A percentile compares a stretch with the other conserved stretches of the same genome.
Evolutionary conservation across 2,329 filamentous ascomycete species (phyloP).

Genomic region (Alternaria incomplexa): DNA sequence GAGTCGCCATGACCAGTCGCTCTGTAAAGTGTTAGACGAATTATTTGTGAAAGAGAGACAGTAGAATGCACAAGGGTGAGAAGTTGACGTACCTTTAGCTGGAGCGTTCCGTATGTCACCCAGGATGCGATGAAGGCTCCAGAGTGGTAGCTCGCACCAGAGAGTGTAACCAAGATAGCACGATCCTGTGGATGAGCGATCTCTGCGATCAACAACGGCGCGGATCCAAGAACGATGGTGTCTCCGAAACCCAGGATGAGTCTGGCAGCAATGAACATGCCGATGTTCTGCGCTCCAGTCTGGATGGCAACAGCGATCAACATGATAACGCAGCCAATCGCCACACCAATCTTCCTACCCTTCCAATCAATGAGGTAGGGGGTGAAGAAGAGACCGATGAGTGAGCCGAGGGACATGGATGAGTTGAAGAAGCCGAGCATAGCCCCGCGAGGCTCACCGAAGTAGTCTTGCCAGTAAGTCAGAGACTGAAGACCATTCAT

Average conservation of each 20-base stretch:
- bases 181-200: conserved; percentile 49
- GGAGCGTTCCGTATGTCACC: conserved; percentile 19
- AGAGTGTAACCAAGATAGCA: conserved; percentile 37
- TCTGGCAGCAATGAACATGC: conserved; percentile 37
- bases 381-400: conserved; percentile 24
- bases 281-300: conserved; percentile 31
- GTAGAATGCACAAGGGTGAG: neutral
- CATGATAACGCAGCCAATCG: conserved; percentile 37
- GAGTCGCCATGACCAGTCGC: conserved; percentile 57
- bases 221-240: conserved; percentile 31
- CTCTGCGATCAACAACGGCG: conserved; percentile 51
- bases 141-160: conserved; percentile 43
- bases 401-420: conserved; percentile 22
- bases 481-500: conserved; percentile 30
- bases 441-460: conserved; percentile 29
- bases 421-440: conserved; percentile 37
- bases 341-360: conserved; percentile 32
- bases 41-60: too few species aligned
- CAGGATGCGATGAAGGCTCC: conserved; percentile 48
- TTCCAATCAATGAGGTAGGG: conserved; percentile 31
- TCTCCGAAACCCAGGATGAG: conserved; percentile 37
- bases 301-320: conserved; percentile 34
- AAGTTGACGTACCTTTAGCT: conserved; percentile 1
- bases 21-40: conserved; percentile 26
- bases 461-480: conserved; percentile 27